Percentiles rank a stretch among this genome's conserved stretches.
phyloP scores from a whole-genome alignment of 305 asterid genomes.

The Fraxinus angustifolia region DNA sequence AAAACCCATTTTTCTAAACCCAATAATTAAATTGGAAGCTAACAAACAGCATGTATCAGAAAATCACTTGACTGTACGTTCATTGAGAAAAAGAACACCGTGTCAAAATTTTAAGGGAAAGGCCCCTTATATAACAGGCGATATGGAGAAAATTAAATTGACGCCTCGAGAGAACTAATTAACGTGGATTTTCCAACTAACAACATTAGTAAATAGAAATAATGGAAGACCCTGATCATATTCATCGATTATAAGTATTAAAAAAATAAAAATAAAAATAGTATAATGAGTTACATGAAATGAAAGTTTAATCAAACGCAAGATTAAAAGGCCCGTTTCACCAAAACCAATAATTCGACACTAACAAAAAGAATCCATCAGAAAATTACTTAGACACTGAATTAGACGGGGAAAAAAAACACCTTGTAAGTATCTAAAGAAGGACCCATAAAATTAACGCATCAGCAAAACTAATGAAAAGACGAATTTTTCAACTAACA shows the following conservation, averaged over 20 bases:
- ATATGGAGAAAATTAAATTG: background rate
- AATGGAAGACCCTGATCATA: background rate
- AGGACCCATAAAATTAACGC: background rate
- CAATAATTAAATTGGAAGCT: background rate
- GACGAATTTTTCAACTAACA: background rate
- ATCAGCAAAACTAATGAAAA: background rate
- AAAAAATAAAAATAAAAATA: background rate
- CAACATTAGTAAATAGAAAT: background rate
- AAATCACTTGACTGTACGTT: background rate
- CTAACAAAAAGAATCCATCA: background rate
- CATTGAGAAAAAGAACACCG: background rate
- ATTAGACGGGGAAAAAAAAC: background rate
- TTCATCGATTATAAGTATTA: background rate
- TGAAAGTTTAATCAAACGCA: background rate
- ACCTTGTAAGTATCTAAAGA: background rate
- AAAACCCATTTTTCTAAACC: background rate
- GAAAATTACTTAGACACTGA: background rate
- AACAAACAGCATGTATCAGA: background rate
- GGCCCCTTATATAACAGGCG: background rate
- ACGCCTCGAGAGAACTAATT: background rate
- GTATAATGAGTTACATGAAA: background rate
- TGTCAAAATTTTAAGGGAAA: background rate
- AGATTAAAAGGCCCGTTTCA: background rate
- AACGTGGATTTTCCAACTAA: background rate
- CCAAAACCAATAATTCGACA: background rate